Evolutionary conservation across 2,329 filamentous ascomycete genomes (phyloP), one percentile per base, ranked within the genome.

Genomic region (Colletotrichum lentis): DNA sequence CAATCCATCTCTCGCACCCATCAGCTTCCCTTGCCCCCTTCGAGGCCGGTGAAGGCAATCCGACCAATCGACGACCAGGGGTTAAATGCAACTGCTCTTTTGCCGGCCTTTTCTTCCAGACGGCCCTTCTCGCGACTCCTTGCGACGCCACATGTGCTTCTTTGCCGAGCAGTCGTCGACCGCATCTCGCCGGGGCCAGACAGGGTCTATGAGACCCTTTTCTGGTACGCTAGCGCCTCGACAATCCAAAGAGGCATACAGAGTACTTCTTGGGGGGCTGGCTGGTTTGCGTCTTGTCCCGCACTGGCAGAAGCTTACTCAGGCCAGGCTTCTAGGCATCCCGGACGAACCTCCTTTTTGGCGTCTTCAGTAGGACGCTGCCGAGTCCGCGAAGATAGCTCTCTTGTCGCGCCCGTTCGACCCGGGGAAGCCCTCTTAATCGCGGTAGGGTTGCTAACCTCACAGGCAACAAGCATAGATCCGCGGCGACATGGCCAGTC

Each of bases 31-130:
- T 60, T 59, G 49, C 16, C 65, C 35, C 35, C 41, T 63, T 24
- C n/a, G 31, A 37, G 37, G 18, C 22, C 12, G 11, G 16, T 39
- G 39, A 12, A 37, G 18, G 59, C 3, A 4, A 5, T 2, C 24
- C 8, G 37, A n/a, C 56, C 70, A 71, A 61, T 71, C 11, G 59
- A 20, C 5, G 71, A 71, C 70, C 62, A 68, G 49, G 63, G 74
- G 74, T 66, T 75, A 71, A 76, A 74, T 71, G 24, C 35, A 56
- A 16, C 44, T 53, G 27, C 49, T 61, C 69, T 76, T 76, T 74
- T 74, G n/a, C 73, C 74, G 71, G 64, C 61, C 53, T 12, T 27
- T 74, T 72, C 58, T 71, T 50, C 70, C 72, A 71, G 69, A 69
- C 65, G 65, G 65, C 49, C 70, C 72, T 70, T 70, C 50, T 70